These are phyloP conservation scores for Neonectria coccinea DNA, from an alignment of 2,329 filamentous ascomycete genomes.

Conservation along the genomic window DNA sequence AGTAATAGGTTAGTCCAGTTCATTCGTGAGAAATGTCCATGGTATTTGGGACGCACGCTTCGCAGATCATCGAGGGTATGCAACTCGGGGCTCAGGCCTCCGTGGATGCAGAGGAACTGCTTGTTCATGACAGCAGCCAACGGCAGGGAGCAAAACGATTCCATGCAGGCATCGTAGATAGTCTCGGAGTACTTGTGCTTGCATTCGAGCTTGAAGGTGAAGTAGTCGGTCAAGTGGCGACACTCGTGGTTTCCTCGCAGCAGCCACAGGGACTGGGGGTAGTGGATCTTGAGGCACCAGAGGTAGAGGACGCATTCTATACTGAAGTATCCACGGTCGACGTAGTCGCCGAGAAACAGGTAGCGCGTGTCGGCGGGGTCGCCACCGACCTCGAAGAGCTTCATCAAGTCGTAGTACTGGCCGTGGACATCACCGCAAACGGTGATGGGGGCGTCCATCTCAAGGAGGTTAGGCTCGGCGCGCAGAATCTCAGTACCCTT, in stretches of 20 bases:
- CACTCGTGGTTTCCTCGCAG: constrained; percentile 98
- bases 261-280: constrained; percentile 96
- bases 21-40: neutral
- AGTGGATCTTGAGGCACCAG: constrained; percentile 99
- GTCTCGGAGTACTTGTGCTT: constrained; percentile 99
- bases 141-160: constrained; percentile 94
- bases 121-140: constrained; percentile 99
- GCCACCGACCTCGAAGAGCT: constrained; percentile 97
- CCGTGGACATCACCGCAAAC: constrained; percentile 98
- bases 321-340: constrained; percentile 98
- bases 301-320: constrained; percentile 99
- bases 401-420: constrained; percentile 99
- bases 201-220: constrained; percentile 99
- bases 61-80: constrained; percentile 96
- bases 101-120: constrained; percentile 98
- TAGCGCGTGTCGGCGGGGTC: constrained; percentile 97
- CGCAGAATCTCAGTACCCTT: constrained; percentile 89
- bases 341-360: constrained; percentile 97
- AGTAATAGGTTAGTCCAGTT: constrained; percentile 32
- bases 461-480: constrained; percentile 92
- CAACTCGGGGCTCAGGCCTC: constrained; percentile 93
- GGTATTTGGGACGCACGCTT: constrained; percentile 68
- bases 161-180: constrained; percentile 97
- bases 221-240: constrained; percentile 98
- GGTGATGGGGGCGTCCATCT: constrained; percentile 99